A percentile compares a stretch with the other conserved stretches of the same genome.
Evolutionary conservation across 106 monocot genomes (phyloP).

Genomic region (Platanthera guangdongensis): DNA sequence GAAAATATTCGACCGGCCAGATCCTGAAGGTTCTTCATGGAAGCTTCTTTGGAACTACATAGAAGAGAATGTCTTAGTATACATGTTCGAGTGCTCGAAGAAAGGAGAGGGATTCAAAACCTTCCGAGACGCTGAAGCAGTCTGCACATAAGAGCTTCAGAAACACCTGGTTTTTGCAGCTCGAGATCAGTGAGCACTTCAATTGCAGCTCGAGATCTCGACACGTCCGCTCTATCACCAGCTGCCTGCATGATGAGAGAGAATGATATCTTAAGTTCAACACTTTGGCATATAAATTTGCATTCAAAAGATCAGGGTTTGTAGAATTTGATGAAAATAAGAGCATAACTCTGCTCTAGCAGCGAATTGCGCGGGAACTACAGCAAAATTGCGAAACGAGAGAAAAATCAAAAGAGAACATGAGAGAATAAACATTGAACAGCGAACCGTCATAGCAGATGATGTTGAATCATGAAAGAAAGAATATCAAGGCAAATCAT

Average conservation of each 20-base stretch:
- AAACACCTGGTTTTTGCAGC: constrained; percentile 9
- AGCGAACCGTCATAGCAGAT: no score
- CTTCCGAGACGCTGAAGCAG: constrained; percentile 11
- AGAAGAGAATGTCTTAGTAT: not conserved
- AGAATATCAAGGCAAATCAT: no score
- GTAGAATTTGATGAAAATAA: no score
- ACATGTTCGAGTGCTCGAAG: not conserved
- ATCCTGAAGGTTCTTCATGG: constrained; percentile 12
- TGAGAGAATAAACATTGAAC: no score
- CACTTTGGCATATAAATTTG: no score
- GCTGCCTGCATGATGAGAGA: constrained; percentile 2
- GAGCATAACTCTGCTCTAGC: no score
- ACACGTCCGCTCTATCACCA: constrained; percentile 5
- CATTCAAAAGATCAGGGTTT: no score
- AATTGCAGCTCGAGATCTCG: not conserved
- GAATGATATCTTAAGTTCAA: no score
- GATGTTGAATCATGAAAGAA: no score
- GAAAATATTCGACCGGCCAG: constrained; percentile 4
- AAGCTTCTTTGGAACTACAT: constrained; percentile 6
- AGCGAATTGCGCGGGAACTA: no score
- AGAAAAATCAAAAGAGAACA: no score
- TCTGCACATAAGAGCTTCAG: constrained; percentile 7
- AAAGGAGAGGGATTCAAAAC: not conserved
- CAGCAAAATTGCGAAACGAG: no score
- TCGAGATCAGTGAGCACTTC: constrained; percentile 1